Percentiles rank a stretch among this genome's conserved stretches.
These are phyloP conservation scores for Paraconiothyrium brasiliense DNA, from an alignment of 2,329 filamentous ascomycete genomes.

Conservation along the genomic window DNA sequence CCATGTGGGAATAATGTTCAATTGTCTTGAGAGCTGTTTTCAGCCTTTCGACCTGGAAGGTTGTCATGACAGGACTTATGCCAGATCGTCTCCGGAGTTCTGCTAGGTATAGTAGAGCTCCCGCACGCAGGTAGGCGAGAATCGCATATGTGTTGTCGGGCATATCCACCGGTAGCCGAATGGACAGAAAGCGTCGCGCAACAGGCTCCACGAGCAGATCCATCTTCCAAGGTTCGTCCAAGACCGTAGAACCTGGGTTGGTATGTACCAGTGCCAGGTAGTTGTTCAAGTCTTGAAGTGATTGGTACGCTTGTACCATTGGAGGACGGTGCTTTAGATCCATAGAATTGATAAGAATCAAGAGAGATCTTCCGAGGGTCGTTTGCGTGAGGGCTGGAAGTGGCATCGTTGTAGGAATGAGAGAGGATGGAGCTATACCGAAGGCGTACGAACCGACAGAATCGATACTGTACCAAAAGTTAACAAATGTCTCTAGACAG, in stretches of 20 bases:
- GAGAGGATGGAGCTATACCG: background rate
- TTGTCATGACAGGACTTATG: background rate
- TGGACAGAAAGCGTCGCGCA: background rate
- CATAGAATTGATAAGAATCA: background rate
- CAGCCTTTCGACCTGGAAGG: background rate
- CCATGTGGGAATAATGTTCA: background rate
- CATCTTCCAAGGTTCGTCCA: background rate
- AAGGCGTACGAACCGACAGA: background rate
- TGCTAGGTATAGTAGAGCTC: background rate
- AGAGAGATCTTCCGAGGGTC: background rate
- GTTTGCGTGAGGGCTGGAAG: background rate
- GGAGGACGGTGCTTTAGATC: background rate
- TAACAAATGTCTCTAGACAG: background rate
- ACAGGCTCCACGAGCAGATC: background rate
- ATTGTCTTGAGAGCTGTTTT: background rate
- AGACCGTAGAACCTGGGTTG: background rate
- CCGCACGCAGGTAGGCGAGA: background rate
- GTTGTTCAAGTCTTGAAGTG: background rate
- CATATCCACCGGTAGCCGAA: background rate
- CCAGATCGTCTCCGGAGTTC: background rate
- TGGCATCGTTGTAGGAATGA: background rate
- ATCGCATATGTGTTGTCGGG: background rate
- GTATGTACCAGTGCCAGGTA: background rate
- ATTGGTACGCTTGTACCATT: background rate
- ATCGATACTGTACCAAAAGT: background rate